Percentiles rank a stretch among this genome's conserved stretches.
phyloP scores from a whole-genome alignment of 192 early-diverging fungal species.

The Rhizophlyctis rosea region DNA sequence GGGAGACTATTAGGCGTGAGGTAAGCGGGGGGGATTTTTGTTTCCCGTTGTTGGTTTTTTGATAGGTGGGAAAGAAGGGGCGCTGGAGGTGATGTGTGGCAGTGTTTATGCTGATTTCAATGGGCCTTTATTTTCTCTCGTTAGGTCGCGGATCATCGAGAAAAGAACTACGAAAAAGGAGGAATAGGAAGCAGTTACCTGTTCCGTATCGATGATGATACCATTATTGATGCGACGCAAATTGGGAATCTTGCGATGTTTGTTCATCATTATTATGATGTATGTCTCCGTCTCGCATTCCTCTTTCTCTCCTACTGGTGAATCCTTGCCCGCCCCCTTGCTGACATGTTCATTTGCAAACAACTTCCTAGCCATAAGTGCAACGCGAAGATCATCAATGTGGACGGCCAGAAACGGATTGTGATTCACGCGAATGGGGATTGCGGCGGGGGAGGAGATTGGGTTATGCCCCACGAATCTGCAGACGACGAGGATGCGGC shows the following conservation, averaged over 20 bases:
- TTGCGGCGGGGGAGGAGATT: constrained; percentile 93
- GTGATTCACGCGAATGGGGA: constrained; percentile 97
- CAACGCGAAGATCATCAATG: constrained; percentile 89
- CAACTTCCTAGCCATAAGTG: constrained; percentile 84
- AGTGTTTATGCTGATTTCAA: background rate
- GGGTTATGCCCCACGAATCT: too few species aligned
- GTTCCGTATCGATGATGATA: constrained; percentile 94
- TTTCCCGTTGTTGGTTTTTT: constrained; percentile 6
- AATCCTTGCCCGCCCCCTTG: background rate
- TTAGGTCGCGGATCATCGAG: constrained; percentile 81
- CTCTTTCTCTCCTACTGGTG: constrained; percentile 12
- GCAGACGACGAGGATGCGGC: too few species aligned
- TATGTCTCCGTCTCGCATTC: constrained; percentile 38
- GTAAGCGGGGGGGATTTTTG: constrained; percentile 44
- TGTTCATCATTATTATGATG: constrained; percentile 96
- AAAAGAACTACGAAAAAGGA: constrained; percentile 87
- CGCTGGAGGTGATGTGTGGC: background rate
- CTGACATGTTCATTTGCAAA: background rate
- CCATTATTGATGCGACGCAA: constrained; percentile 96
- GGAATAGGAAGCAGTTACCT: constrained; percentile 93
- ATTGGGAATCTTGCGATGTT: constrained; percentile 97
- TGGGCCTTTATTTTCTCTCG: background rate
- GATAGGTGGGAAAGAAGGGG: background rate
- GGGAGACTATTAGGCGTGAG: constrained; percentile 90
- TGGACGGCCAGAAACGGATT: constrained; percentile 91